Evolutionary conservation across 208 protist genomes (phyloP), one percentile per base, ranked within the genome.

Genomic region (Wallacemonas sp.): DNA sequence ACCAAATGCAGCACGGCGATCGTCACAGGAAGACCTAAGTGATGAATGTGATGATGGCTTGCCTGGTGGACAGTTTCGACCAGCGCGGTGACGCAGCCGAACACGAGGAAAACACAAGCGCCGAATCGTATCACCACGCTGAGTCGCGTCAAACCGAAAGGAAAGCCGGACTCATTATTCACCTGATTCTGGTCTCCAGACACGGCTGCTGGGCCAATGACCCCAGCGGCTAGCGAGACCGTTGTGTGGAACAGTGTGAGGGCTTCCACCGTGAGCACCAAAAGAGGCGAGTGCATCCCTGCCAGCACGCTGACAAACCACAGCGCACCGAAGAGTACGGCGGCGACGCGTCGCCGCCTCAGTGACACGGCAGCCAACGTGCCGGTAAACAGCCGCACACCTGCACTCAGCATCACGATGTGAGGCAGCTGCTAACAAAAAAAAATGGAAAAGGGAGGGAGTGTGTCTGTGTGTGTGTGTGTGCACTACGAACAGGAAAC

Each of bases 81-180:
- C 2, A 94, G 36, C 19, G 76, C 72, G 0, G 78, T 78, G 13
- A 90, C 36, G 34, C 78, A 87, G 0, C 79, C 83, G 62, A 89
- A 89, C 22, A 82, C 45, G 10, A 91, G 61, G 52, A 89, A 91
- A 22, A 91, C 53, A 30, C 66, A 66, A 9, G 68, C 66, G 24
- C 74, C 77, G 27, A 91, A 72, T 1, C 78, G 78, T 13, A 94
- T 54, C 0, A 94, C 59, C 8, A 71, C 66, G 38, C 74, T 66
- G 13, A 94, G 50, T 1, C 84, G 67, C 17, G 73, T 68, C 10
- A 86, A 21, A 17, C 78, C 82, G 48, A 94, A 91, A 26, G 27
- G 42, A 58, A 83, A 91, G 0, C 77, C 71, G 33, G 77, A 78
- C 29, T 17, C 63, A 1, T 33, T 21, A 38, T 21, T 32, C 32